A percentile compares a stretch with the other conserved stretches of the same genome.
Evolutionary conservation across 1,284 basidiomycete genomes (phyloP).

Genomic region (Rhodotorula sp.): DNA sequence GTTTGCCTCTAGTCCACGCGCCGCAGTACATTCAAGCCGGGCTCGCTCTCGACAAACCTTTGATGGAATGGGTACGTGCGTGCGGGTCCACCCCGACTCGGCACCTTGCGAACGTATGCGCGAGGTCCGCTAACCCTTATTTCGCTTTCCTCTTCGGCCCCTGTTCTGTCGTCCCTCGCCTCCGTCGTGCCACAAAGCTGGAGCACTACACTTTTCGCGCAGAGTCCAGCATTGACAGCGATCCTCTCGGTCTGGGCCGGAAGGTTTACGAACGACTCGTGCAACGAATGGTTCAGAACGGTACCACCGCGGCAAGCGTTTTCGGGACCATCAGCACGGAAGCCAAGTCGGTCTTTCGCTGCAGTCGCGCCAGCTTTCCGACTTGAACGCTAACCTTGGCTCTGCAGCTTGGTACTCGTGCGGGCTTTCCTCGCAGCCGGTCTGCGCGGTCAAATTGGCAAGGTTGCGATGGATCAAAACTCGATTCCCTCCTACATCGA

Average conservation of each 20-base stretch:
- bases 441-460: slow-evolving; percentile 73
- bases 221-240: slow-evolving; percentile 67
- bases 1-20: slow-evolving; percentile 64
- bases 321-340: slow-evolving; percentile 77
- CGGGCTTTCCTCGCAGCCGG: slow-evolving; percentile 67
- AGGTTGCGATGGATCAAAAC: slow-evolving; percentile 53
- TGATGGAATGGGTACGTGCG: slow-evolving; percentile 67
- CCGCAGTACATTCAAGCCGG: slow-evolving; percentile 83
- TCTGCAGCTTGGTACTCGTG: slow-evolving; percentile 66
- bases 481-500: slow-evolving; percentile 59
- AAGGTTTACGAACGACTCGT: slow-evolving; percentile 67
- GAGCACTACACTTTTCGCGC: slow-evolving; percentile 59
- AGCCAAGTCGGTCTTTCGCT: slow-evolving; percentile 62
- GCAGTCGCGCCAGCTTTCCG: too few species aligned
- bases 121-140: too few species aligned
- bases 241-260: slow-evolving; percentile 58
- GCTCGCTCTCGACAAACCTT: slow-evolving; percentile 70
- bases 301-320: slow-evolving; percentile 69
- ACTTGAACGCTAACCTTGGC: too few species aligned
- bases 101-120: too few species aligned
- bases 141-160: too few species aligned
- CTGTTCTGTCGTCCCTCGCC: too few species aligned
- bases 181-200: slow-evolving; percentile 5
- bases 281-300: slow-evolving; percentile 62
- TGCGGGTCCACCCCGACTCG: too few species aligned